Conservation (phyloP, 1,284 basidiomycete species). For the Moesziomyces sp. region DNA sequence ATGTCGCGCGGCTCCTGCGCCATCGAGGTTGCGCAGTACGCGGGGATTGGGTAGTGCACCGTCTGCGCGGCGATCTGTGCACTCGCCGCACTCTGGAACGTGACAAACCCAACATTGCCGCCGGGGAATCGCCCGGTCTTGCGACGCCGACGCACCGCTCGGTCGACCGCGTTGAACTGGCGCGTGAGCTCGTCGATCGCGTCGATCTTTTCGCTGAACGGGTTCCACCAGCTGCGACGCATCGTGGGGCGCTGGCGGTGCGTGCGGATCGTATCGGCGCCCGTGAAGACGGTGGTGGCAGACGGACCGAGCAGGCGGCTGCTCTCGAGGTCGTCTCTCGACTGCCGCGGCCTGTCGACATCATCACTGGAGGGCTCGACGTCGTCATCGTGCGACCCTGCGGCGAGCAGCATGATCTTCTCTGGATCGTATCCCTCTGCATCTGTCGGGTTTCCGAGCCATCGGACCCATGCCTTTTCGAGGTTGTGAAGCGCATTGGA, state of each 20-base stretch:
- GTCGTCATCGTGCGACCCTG: constrained; percentile 29
- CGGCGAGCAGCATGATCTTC: constrained; percentile 55
- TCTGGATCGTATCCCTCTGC: constrained; percentile 78
- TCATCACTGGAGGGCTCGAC: constrained; percentile 7
- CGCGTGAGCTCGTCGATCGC: constrained; percentile 57
- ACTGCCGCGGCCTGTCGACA: not conserved
- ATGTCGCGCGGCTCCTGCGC: constrained; percentile 97
- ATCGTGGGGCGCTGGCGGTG: constrained; percentile 44
- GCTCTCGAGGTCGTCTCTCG: constrained; percentile 12
- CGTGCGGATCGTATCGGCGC: constrained; percentile 41
- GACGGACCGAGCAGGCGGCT: constrained; percentile 15
- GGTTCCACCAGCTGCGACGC: constrained; percentile 51
- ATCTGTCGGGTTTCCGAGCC: constrained; percentile 89
- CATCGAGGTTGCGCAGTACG: constrained; percentile 53
- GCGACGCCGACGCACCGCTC: constrained; percentile 43
- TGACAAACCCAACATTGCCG: constrained; percentile 91
- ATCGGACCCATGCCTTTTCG: constrained; percentile 84
- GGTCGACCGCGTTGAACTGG: constrained; percentile 55
- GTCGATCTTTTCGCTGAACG: constrained; percentile 56
- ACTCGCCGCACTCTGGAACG: constrained; percentile 91
- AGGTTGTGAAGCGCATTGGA: constrained; percentile 81
- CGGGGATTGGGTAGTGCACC: constrained; percentile 73
- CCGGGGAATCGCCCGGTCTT: constrained; percentile 58
- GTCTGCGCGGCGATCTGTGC: constrained; percentile 92
- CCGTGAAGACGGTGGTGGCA: constrained; percentile 20